Base-by-base conservation (phyloP, 768 basidiomycete genomes). In the Mycena polygramma region DNA sequence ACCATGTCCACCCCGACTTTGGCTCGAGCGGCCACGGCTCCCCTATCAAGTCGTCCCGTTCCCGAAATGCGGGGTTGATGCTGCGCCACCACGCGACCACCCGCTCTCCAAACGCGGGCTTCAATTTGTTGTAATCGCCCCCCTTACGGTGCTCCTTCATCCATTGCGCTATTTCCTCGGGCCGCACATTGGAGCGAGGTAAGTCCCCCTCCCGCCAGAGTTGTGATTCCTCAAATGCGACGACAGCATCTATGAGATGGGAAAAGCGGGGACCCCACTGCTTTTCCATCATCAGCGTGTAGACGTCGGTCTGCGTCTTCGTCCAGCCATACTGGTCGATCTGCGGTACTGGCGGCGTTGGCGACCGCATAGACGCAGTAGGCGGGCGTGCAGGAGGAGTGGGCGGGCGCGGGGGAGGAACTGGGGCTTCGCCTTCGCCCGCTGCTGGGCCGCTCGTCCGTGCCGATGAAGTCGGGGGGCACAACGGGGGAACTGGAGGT, bases 11-110 rank as follows among this genome's bases (percentile, higher is more conserved):
- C 11, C 13, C 20, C 36, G 36, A 7, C 49, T 37, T 41, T 37
- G 35, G 15, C 17, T 19, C 9, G 35, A 14, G 30, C 7, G 62
- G 49, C 57, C 62, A 63, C n/a, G 19, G 20, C 26, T 43, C n/a
- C 7, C 22, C 30, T 2, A 30, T n/a, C 49, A 1, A 45, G 45
- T 0, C 19, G n/a, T 30, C 22, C n/a, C 10, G 22, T 9, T 24
- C 4, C 8, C 62, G 48, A 11, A 13, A 63, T 2, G 0, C 17
- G 1, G 68, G 68, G 6, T 57, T 57, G 19, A 69, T 51, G 4
- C 30, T 37, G 7, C 57, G 48, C 68, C 68, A 69, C 68, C 68
- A 69, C 0, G 7, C n/a, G 6, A 63, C 7, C 55, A 69, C 1
- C 7, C 59, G 66, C n/a, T 36, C 30, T 1, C 62, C 61, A 13